Percentiles rank a stretch among this genome's conserved stretches.
These are phyloP conservation scores for Pulveroboletus sp. DNA, from an alignment of 768 basidiomycete genomes.

Conservation along the genomic window DNA sequence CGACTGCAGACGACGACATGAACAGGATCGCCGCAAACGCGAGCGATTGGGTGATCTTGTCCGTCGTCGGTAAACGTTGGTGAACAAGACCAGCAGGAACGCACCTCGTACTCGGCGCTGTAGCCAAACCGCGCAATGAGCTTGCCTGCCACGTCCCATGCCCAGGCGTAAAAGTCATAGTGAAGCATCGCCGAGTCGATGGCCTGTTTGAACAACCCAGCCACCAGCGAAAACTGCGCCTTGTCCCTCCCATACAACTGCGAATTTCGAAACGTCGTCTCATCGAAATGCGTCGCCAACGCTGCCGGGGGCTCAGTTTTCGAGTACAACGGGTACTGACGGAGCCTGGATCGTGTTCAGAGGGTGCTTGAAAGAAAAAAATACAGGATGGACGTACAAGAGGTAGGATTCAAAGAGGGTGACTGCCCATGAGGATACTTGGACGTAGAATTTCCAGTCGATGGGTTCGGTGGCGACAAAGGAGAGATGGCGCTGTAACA, in stretches of 20 bases:
- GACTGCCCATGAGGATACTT: conserved; percentile 71
- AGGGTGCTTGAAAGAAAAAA: background rate
- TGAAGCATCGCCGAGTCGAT: conserved; percentile 71
- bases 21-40: conserved; percentile 69
- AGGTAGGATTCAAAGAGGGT: conserved; percentile 88
- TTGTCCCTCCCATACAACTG: conserved; percentile 92
- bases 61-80: background rate
- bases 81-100: background rate
- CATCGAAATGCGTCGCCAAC: conserved; percentile 65
- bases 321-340: conserved; percentile 85
- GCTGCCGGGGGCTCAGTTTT: conserved; percentile 69
- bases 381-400: conserved; percentile 50
- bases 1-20: conserved; percentile 62
- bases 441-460: conserved; percentile 82
- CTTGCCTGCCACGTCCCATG: conserved; percentile 66
- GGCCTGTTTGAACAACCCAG: conserved; percentile 70
- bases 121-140: conserved; percentile 55
- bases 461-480: conserved; percentile 73
- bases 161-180: conserved; percentile 78
- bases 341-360: conserved; percentile 39
- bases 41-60: conserved; percentile 76
- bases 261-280: conserved; percentile 79
- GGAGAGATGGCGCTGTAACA: conserved; percentile 59
- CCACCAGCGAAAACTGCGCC: conserved; percentile 74
- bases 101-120: conserved; percentile 70